Percentiles rank a stretch among this genome's conserved stretches.
phyloP scores from a whole-genome alignment of 495 filamentous ascomycete species.

The Aspergillus bertholletiae region DNA sequence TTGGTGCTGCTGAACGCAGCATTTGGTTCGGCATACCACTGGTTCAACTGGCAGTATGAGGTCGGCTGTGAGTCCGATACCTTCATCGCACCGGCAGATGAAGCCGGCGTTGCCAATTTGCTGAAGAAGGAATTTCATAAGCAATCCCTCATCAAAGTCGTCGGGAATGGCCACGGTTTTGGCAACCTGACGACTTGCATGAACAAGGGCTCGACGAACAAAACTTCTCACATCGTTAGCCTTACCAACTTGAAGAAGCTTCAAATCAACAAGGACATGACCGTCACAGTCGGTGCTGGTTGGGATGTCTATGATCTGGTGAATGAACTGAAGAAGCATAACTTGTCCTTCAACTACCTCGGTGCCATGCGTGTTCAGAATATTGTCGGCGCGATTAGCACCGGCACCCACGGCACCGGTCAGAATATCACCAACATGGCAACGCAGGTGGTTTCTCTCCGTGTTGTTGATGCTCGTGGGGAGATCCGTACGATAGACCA shows the following conservation, averaged over 20 bases:
- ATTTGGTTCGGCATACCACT: conserved; percentile 15
- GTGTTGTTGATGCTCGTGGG: conserved; percentile 16
- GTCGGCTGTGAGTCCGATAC: conserved; percentile 16
- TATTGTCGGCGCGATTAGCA: conserved; percentile 16
- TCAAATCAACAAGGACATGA: conserved; percentile 9
- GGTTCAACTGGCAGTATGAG: conserved; percentile 23
- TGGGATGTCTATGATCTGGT: conserved; percentile 12
- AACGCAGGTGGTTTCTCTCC: conserved; percentile 13
- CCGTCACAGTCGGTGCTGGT: neutral
- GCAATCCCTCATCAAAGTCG: conserved; percentile 11
- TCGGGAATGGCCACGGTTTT: conserved; percentile 22
- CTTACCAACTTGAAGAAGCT: conserved; percentile 16
- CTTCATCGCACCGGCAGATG: conserved; percentile 10
- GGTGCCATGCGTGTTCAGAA: conserved; percentile 20
- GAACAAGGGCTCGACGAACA: conserved; percentile 7
- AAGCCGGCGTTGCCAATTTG: conserved; percentile 8
- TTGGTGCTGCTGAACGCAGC: conserved; percentile 4
- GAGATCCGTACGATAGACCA: conserved; percentile 10
- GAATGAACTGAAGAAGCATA: conserved; percentile 10
- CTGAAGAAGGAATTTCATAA: conserved; percentile 14
- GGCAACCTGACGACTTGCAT: conserved; percentile 19
- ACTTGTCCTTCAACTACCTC: conserved; percentile 8
- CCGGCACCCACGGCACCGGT: conserved; percentile 21
- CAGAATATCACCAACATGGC: conserved; percentile 7
- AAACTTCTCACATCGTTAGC: conserved; percentile 12